These are phyloP conservation scores for Cryptosporidium parvum DNA, from an alignment of 169 alveolate species.

Conservation along the genomic window DNA sequence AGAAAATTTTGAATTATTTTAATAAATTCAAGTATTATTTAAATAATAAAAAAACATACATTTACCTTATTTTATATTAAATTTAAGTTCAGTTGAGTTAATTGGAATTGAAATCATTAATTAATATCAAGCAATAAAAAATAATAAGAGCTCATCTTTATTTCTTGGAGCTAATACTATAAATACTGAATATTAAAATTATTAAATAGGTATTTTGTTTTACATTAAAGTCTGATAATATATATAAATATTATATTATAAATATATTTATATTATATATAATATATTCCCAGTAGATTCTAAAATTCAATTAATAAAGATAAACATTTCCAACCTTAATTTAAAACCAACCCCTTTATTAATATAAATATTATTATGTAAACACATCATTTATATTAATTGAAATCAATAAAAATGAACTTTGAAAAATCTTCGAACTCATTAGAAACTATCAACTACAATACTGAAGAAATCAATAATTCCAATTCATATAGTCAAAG, in stretches of 20 bases:
- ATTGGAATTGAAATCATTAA: neutral
- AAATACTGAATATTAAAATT: neutral
- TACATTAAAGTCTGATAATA: neutral
- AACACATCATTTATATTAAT: neutral
- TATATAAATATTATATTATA: too few relatives aligned
- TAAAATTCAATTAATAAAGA: neutral
- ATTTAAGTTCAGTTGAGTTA: neutral
- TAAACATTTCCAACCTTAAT: neutral
- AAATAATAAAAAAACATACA: neutral
- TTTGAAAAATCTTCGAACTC: neutral
- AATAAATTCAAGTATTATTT: neutral
- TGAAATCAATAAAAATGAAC: neutral
- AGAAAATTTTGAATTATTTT: neutral
- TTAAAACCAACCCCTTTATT: neutral
- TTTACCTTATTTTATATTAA: neutral
- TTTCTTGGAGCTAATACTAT: neutral
- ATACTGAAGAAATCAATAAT: neutral
- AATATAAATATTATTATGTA: neutral
- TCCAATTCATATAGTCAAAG: neutral
- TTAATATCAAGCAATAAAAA: neutral
- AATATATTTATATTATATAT: too few relatives aligned
- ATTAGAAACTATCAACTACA: neutral
- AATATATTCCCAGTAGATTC: neutral
- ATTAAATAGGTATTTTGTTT: neutral
- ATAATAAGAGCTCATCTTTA: neutral